A percentile compares a stretch with the other conserved stretches of the same genome.
Conservation (phyloP, 164 flowering plant species). For the Tetracentron sinense region DNA sequence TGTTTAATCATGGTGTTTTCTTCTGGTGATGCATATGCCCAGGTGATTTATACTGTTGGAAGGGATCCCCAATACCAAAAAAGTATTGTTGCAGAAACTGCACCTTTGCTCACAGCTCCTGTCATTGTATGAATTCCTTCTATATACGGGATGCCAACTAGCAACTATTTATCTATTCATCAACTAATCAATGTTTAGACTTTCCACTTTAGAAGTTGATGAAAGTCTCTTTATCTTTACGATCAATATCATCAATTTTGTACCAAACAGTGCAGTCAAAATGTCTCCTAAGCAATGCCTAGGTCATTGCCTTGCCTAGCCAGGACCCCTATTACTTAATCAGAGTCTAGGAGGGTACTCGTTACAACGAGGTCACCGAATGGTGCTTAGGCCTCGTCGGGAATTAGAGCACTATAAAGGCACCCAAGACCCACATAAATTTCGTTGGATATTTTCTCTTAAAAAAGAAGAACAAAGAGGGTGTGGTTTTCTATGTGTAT, state of each 20-base stretch:
- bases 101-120: slow-evolving; percentile 70
- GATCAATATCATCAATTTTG: neutral
- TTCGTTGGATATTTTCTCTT: too few relatives aligned
- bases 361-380: too few relatives aligned
- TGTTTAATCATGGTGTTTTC: neutral
- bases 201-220: neutral
- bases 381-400: too few relatives aligned
- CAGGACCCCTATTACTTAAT: too few relatives aligned
- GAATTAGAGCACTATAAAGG: too few relatives aligned
- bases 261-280: too few relatives aligned
- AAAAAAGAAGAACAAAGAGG: too few relatives aligned
- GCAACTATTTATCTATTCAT: neutral
- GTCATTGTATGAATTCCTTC: slow-evolving; percentile 50
- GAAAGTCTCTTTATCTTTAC: neutral
- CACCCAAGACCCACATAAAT: too few relatives aligned
- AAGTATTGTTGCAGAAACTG: slow-evolving; percentile 54
- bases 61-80: slow-evolving; percentile 68
- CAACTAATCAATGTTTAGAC: neutral
- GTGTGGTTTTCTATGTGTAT: too few relatives aligned
- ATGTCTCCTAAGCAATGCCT: too few relatives aligned
- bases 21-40: slow-evolving; percentile 23
- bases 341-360: too few relatives aligned
- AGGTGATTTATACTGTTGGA: slow-evolving; percentile 89
- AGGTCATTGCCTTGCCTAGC: too few relatives aligned
- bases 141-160: neutral